A percentile compares a stretch with the other conserved stretches of the same genome.
Conservation (phyloP, 1,284 basidiomycete genomes). For the Schizopora paradoxa region DNA sequence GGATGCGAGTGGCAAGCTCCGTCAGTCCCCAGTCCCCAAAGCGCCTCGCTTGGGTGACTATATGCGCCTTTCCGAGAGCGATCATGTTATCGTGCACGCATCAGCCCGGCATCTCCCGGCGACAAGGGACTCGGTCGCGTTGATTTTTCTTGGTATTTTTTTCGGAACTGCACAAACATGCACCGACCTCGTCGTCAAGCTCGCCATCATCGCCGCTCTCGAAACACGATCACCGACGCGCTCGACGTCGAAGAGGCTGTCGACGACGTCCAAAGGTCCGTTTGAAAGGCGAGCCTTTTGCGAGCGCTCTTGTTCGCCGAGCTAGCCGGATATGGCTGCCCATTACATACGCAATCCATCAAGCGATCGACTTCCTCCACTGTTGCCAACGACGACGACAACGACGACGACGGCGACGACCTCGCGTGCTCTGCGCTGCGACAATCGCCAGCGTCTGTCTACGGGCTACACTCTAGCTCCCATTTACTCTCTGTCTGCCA, state of each 20-base stretch:
- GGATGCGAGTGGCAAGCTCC: not conserved
- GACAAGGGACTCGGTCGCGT: not conserved
- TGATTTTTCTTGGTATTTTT: too few species aligned
- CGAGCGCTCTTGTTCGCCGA: too few species aligned
- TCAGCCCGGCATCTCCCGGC: too few species aligned
- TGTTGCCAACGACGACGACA: not conserved
- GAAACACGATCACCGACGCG: slow-evolving; percentile 5
- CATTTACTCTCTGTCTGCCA: not conserved
- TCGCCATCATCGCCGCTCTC: slow-evolving; percentile 5
- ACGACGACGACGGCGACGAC: not conserved
- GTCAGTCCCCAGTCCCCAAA: too few species aligned
- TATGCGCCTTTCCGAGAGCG: too few species aligned
- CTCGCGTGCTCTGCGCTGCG: not conserved
- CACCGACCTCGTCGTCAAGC: not conserved
- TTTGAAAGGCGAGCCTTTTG: too few species aligned
- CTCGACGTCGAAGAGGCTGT: too few species aligned
- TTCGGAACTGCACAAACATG: too few species aligned
- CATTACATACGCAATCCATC: slow-evolving; percentile 4
- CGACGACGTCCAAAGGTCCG: too few species aligned
- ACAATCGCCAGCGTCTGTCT: not conserved
- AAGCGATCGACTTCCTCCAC: not conserved
- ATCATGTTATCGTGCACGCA: too few species aligned
- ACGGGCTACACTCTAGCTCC: not conserved
- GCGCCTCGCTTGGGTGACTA: not conserved
- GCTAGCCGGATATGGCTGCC: too few species aligned